Conservation (phyloP, 2,329 filamentous ascomycete genomes). For the Diaporthe aspalathi region DNA sequence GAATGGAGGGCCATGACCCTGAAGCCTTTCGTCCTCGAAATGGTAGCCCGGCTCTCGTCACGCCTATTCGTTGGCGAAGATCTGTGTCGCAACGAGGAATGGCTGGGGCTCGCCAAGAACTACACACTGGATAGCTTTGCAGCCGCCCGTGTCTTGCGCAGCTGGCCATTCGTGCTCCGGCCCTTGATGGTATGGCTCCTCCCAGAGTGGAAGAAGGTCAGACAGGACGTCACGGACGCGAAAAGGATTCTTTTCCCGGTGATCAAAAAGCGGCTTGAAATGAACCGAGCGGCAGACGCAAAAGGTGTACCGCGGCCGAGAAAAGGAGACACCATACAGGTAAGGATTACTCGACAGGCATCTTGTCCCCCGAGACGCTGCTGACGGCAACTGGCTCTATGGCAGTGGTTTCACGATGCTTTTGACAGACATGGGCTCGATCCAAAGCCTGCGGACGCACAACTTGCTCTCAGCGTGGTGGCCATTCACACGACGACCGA, state of each 20-base stretch:
- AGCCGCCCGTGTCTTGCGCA: constrained; percentile 51
- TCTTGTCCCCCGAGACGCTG: not conserved
- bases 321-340: constrained; percentile 30
- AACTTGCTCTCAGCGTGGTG: constrained; percentile 52
- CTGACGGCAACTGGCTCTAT: too few species aligned
- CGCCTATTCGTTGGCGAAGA: constrained; percentile 59
- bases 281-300: constrained; percentile 43
- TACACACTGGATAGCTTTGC: constrained; percentile 56
- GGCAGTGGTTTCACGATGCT: constrained; percentile 56
- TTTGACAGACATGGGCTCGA: constrained; percentile 45
- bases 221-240: constrained; percentile 51
- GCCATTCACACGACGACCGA: constrained; percentile 58
- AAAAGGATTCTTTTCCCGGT: constrained; percentile 50
- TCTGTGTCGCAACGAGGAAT: constrained; percentile 58
- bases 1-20: constrained; percentile 24
- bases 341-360: not conserved
- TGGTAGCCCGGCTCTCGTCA: constrained; percentile 62
- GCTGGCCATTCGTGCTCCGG: constrained; percentile 53
- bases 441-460: constrained; percentile 48
- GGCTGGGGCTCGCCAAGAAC: constrained; percentile 57
- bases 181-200: constrained; percentile 58
- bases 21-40: constrained; percentile 47
- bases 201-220: constrained; percentile 53
- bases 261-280: constrained; percentile 42
- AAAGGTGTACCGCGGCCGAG: constrained; percentile 25